Evolutionary conservation across 768 basidiomycete genomes (phyloP), one percentile per base, ranked within the genome.

Genomic region (Termitomyces sp.): DNA sequence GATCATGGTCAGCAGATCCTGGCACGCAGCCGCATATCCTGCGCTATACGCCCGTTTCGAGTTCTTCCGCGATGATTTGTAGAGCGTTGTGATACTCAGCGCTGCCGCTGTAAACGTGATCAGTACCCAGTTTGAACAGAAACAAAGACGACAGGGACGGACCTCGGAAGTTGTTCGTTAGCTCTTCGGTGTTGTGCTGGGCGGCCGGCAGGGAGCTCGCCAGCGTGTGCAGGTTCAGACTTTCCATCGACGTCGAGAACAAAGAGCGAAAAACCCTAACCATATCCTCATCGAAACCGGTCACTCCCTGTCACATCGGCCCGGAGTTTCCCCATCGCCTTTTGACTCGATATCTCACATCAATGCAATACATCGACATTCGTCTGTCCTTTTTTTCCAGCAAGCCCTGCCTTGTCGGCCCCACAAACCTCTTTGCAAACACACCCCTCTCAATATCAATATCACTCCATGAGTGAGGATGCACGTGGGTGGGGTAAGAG

Each of bases 151-250:
- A 29, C 14, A 48, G 31, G 15, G 45, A 40, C 20, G 62, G 62
- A 91, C 91, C 89, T 84, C 87, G 87, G 72, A 93, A 93, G 68
- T 92, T 90, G 71, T 91, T 88, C 9, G 87, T 75, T 1, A 94
- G 79, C 34, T 92, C 90, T 77, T 93, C 92, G 31, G 90, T 88
- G 69, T 88, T 89, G 69, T 88, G 89, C 66, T 86, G 86, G 4
- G 86, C 82, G 6, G 74, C 81, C 0, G 90, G 91, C 5, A 92
- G 81, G 1, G 91, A 91, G 71, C 74, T 89, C 34, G 83, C 91
- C 57, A 92, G 87, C 11, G 86, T 89, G 72, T 89, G 88, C 68
- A 92, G 81, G 74, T 90, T 88, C 72, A 92, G 83, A 9, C 88
- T 88, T 74, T 89, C 88, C 88, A 88, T 89, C 49, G 88, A 92